Evolutionary conservation across 345 rosid genomes (phyloP).

Genomic region (Brassica rapa): DNA sequence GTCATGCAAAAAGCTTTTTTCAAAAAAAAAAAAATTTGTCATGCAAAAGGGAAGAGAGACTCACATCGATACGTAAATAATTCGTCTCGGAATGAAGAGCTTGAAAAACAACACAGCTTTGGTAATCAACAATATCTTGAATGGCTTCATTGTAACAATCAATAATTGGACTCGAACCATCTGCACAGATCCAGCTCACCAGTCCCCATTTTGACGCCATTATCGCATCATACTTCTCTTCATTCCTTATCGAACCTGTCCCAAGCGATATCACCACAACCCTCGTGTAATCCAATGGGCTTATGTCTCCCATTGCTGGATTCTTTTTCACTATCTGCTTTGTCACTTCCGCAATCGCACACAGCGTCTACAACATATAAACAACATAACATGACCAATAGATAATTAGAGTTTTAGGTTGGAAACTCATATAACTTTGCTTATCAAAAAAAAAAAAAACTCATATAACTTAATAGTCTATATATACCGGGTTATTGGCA

Average conservation of each 20-base stretch:
- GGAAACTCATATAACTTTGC: not conserved
- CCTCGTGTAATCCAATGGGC: slow-evolving; percentile 57
- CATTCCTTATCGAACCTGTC: slow-evolving; percentile 54
- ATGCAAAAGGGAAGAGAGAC: slow-evolving; percentile 20
- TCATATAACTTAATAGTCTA: not conserved
- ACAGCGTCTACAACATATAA: slow-evolving; percentile 49
- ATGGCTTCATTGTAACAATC: slow-evolving; percentile 54
- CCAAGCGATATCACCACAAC: slow-evolving; percentile 72
- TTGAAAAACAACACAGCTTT: slow-evolving; percentile 55
- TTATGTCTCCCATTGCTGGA: slow-evolving; percentile 46
- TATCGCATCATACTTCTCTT: slow-evolving; percentile 48
- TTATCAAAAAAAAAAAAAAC: too few relatives aligned
- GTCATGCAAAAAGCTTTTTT: not conserved
- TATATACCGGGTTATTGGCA: slow-evolving; percentile 78
- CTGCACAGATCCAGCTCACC: slow-evolving; percentile 51
- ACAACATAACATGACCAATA: not conserved
- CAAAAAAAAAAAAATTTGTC: too few relatives aligned
- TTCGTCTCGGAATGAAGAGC: slow-evolving; percentile 59
- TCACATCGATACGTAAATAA: slow-evolving; percentile 73
- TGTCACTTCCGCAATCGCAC: slow-evolving; percentile 65
- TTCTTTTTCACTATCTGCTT: slow-evolving; percentile 57
- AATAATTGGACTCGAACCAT: slow-evolving; percentile 55
- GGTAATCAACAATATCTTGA: slow-evolving; percentile 71
- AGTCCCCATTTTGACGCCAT: slow-evolving; percentile 70
- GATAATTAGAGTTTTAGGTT: not conserved